Evolutionary conservation across 2,329 filamentous ascomycete species (phyloP).

Genomic region (Talaromyces islandicus): DNA sequence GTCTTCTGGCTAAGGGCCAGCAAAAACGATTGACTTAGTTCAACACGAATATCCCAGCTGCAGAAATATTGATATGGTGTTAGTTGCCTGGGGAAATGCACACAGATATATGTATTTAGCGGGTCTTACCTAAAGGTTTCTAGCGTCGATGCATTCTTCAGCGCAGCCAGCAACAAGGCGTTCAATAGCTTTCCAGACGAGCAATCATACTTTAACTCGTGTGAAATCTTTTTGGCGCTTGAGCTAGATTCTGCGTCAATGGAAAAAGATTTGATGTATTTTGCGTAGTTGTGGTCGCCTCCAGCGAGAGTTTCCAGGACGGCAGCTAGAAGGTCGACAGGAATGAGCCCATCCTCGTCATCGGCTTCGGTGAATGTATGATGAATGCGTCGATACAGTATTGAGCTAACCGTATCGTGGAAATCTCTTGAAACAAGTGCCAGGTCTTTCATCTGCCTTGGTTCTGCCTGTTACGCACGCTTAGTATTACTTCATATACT

Average conservation of each 20-base stretch:
- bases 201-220: slow-evolving; percentile 48
- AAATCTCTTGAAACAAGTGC: slow-evolving; percentile 55
- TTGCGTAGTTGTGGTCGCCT: slow-evolving; percentile 59
- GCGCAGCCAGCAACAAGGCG: slow-evolving; percentile 51
- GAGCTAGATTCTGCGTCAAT: slow-evolving; percentile 52
- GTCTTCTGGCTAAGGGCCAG: slow-evolving; percentile 50
- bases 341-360: slow-evolving; percentile 45
- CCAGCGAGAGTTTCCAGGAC: slow-evolving; percentile 58
- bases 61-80: background rate
- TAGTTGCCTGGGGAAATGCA: background rate
- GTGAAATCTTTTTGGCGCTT: slow-evolving; percentile 47
- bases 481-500: no score
- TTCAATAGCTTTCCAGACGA: slow-evolving; percentile 61
- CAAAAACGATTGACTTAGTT: slow-evolving; percentile 55
- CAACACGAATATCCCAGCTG: slow-evolving; percentile 61
- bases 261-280: slow-evolving; percentile 50
- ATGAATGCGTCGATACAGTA: slow-evolving; percentile 56
- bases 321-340: slow-evolving; percentile 53
- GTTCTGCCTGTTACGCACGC: slow-evolving; percentile 35
- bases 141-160: slow-evolving; percentile 51
- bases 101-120: background rate
- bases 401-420: slow-evolving; percentile 51
- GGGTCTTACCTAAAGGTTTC: slow-evolving; percentile 51
- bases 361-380: slow-evolving; percentile 59
- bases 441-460: slow-evolving; percentile 33